Evolutionary conservation across 331 rosid species (phyloP).

Genomic region (Saraca asoca): DNA sequence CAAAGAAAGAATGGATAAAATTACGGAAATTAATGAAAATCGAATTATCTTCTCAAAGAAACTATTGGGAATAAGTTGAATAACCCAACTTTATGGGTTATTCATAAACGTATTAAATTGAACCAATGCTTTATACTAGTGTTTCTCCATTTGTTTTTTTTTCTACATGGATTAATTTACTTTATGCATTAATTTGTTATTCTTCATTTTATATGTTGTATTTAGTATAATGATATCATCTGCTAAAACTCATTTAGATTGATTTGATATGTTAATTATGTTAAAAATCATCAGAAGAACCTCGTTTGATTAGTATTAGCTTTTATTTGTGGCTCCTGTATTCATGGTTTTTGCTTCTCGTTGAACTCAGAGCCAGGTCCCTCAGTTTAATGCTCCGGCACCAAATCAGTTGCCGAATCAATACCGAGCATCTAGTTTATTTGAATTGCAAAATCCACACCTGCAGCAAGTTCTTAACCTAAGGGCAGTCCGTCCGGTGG

Average conservation of each 20-base stretch:
- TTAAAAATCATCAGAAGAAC: constrained; percentile 23
- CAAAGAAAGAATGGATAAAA: too few species aligned
- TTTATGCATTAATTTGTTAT: constrained; percentile 19
- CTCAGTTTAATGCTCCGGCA: constrained; percentile 36
- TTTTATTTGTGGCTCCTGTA: constrained; percentile 18
- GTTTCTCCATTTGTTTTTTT: too few species aligned
- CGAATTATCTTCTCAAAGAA: constrained; percentile 20
- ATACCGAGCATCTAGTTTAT: constrained; percentile 18
- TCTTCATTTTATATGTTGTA: constrained; percentile 2
- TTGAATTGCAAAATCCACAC: constrained; percentile 59
- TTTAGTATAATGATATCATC: background rate
- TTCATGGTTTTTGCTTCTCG: constrained; percentile 29
- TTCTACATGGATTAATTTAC: background rate
- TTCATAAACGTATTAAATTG: constrained; percentile 18
- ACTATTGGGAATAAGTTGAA: constrained; percentile 11
- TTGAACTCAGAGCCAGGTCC: constrained; percentile 51
- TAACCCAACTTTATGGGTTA: background rate
- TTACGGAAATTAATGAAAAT: too few species aligned
- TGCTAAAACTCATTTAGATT: too few species aligned
- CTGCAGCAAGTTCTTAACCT: constrained; percentile 59
- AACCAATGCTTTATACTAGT: too few species aligned
- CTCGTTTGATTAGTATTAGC: constrained; percentile 22
- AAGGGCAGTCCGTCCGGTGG: constrained; percentile 30
- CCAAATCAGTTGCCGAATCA: constrained; percentile 43
- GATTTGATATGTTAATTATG: background rate